Evolutionary conservation across 2,329 filamentous ascomycete genomes (phyloP), one percentile per base, ranked within the genome.

Genomic region (Pyrenochaeta sp.): DNA sequence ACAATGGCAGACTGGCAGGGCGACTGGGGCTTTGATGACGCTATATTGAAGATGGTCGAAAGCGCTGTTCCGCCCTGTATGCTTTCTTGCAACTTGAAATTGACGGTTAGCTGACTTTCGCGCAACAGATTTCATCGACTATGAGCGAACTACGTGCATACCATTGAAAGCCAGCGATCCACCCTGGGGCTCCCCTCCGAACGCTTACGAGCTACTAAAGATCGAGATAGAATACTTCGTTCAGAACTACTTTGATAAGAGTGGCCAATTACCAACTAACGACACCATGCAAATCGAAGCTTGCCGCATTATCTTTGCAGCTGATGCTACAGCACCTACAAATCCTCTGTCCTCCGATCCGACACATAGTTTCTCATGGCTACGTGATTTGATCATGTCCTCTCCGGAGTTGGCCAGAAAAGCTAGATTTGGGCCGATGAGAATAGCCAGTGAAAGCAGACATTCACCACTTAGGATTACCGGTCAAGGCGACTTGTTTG

Each of bases 1-100:
- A 68, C 61, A 1, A 71, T 71, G 59, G 62, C 60, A 7, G 58
- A 57, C 9, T 71, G 67, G 67, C 49, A 68, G 31, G 67, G 67
- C 2, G 64, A 67, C 6, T 68, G 67, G 63, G 67, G 67, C 0
- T 61, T 70, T 29, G 61, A 66, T 15, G 54, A 57, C 10, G 49
- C 40, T 7, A 56, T 54, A 7, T 15, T 54, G 17, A 47, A 51
- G 10, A 43, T 66, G 23, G 54, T 60, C 17, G 47, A 66, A 32
- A 65, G 60, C 15, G 54, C 69, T 29, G 58, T 69, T 43, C 51
- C 66, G 23, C 56, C 68, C 18, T 67, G 66, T 68, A 45, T 31
- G 56, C 45, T 5, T 15, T 7, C 14, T 20, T 7, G 0, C 17
- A 17, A 30, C 31, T 21, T 18, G 9, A 11, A 21, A 10, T 18